phyloP scores from a whole-genome alignment of 2,329 filamentous ascomycete genomes.

The Amauroascus niger region DNA sequence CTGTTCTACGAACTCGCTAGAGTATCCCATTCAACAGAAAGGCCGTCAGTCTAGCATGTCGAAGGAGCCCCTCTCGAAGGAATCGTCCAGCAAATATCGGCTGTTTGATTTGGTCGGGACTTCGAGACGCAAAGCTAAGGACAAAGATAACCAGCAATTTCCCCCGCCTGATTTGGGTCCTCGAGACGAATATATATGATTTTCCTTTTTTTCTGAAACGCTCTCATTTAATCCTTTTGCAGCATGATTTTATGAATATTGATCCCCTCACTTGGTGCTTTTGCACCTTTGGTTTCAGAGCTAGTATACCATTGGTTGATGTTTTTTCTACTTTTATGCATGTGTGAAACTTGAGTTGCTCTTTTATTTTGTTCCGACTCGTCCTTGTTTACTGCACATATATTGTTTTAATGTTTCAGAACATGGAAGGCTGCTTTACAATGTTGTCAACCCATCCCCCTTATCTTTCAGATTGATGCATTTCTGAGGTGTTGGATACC shows the following conservation, averaged over 20 bases:
- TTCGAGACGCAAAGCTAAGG: slow-evolving; percentile 16
- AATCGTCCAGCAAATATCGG: slow-evolving; percentile 34
- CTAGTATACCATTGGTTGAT: neutral
- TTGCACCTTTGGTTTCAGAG: neutral
- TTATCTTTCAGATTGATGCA: slow-evolving; percentile 22
- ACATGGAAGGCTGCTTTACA: neutral
- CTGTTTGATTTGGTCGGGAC: slow-evolving; percentile 34
- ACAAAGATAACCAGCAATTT: slow-evolving; percentile 12
- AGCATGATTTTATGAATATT: neutral
- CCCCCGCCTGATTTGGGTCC: slow-evolving; percentile 12
- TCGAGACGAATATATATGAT: slow-evolving; percentile 18
- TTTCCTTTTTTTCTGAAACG: neutral
- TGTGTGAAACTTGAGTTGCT: neutral
- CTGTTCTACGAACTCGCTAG: slow-evolving; percentile 39
- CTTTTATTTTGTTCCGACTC: neutral
- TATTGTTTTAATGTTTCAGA: neutral
- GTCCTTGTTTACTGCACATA: slow-evolving; percentile 5
- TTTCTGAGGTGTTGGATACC: slow-evolving; percentile 38
- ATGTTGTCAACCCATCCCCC: neutral
- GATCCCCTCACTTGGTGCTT: neutral
- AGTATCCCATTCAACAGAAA: slow-evolving; percentile 31
- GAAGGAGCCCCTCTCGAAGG: slow-evolving; percentile 33
- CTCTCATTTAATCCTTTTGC: neutral
- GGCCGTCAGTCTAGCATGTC: slow-evolving; percentile 32
- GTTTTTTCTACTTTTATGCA: neutral